These are phyloP conservation scores for Podospora didyma DNA, from an alignment of 495 filamentous ascomycete species.

Conservation along the genomic window DNA sequence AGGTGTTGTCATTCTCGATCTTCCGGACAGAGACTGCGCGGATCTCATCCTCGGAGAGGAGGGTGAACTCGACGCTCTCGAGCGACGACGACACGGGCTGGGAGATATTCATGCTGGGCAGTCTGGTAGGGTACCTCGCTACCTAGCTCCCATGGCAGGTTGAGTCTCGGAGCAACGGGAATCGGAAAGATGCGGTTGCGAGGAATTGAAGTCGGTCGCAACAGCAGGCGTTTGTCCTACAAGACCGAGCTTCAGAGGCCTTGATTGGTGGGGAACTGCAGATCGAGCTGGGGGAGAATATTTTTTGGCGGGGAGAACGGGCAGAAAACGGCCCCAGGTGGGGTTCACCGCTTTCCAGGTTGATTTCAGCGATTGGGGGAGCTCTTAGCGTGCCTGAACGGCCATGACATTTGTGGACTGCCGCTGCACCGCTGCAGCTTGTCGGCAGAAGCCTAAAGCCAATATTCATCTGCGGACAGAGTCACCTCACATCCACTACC, in stretches of 20 bases:
- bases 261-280: conserved; percentile 27
- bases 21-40: conserved; percentile 83
- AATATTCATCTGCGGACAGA: no score
- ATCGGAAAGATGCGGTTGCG: neutral
- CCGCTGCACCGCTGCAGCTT: no score
- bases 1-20: conserved; percentile 84
- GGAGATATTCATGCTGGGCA: conserved; percentile 69
- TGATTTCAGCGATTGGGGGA: no score
- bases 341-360: conserved; percentile 2
- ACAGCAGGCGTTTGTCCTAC: neutral
- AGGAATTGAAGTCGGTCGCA: neutral
- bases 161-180: neutral
- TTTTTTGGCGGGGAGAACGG: conserved; percentile 35
- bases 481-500: no score
- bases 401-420: no score
- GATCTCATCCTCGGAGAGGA: conserved; percentile 77
- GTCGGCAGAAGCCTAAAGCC: no score
- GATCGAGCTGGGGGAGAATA: conserved; percentile 24
- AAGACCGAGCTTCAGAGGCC: neutral
- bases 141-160: conserved; percentile 11
- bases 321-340: conserved; percentile 22
- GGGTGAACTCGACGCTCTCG: conserved; percentile 82
- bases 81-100: conserved; percentile 83
- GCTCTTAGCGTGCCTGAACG: no score
- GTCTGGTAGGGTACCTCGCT: neutral